Conservation (phyloP, 345 rosid species). For the rapeseed (Brassica napus) region Da-Ae NC_063449.1:6248501-6249000, state of each 20-base stretch:
- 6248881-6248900: too few species aligned
- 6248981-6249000: too few species aligned
- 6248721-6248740: background rate
- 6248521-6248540: background rate
- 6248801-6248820: background rate
- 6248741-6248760: background rate
- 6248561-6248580: background rate
- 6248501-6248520: background rate
- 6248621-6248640: background rate
- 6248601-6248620: background rate
- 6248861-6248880: too few species aligned
- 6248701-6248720: background rate
- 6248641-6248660: too few species aligned
- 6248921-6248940: too few species aligned
- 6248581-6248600: background rate
- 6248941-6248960: too few species aligned
- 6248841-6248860: too few species aligned
- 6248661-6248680: background rate
- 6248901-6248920: too few species aligned
- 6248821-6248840: background rate
- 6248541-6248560: background rate
- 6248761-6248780: background rate
- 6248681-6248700: too few species aligned
- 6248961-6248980: too few species aligned
- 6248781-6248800: background rate